Percentiles rank a stretch among this genome's conserved stretches.
Conservation (phyloP, 2,329 filamentous ascomycete species). For the Aspergillus tubingensis region DNA sequence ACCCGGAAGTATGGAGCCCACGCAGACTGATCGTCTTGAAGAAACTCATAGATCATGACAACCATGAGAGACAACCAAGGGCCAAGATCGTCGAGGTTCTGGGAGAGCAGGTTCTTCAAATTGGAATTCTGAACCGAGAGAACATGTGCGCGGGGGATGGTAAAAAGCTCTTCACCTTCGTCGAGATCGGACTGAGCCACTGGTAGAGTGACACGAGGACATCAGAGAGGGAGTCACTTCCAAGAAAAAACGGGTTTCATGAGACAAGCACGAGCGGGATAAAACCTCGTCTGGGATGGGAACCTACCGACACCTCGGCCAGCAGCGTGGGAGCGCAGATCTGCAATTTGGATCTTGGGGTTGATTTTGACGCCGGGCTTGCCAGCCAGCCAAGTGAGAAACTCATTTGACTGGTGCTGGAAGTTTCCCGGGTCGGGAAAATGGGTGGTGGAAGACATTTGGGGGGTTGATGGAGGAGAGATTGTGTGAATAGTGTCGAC, state of each 20-base stretch:
- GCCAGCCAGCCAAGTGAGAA: slow-evolving; percentile 59
- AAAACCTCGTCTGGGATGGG: slow-evolving; percentile 23
- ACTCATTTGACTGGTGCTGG: slow-evolving; percentile 51
- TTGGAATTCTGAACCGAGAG: slow-evolving; percentile 73
- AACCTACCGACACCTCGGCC: slow-evolving; percentile 66
- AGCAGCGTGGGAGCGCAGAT: slow-evolving; percentile 57
- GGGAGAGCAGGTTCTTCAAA: slow-evolving; percentile 60
- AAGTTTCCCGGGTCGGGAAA: slow-evolving; percentile 42
- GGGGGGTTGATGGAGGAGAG: slow-evolving; percentile 14
- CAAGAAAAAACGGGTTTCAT: slow-evolving; percentile 11
- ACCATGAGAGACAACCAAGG: slow-evolving; percentile 67
- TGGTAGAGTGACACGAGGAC: slow-evolving; percentile 38
- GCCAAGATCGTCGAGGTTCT: slow-evolving; percentile 54
- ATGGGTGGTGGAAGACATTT: slow-evolving; percentile 40
- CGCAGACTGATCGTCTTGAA: slow-evolving; percentile 59
- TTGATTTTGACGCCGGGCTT: slow-evolving; percentile 57
- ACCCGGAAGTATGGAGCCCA: slow-evolving; percentile 81
- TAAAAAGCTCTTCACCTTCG: slow-evolving; percentile 76
- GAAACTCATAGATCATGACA: slow-evolving; percentile 75
- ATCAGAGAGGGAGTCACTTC: slow-evolving; percentile 24
- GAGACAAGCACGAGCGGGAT: slow-evolving; percentile 17
- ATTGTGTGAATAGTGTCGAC: slow-evolving; percentile 15
- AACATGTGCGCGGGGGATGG: slow-evolving; percentile 70
- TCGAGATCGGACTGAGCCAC: slow-evolving; percentile 71
- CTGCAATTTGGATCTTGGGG: slow-evolving; percentile 59